phyloP scores from a whole-genome alignment of 202 grass and related monocot genomes.

The Schoenoplectus tabernaemontani region DNA sequence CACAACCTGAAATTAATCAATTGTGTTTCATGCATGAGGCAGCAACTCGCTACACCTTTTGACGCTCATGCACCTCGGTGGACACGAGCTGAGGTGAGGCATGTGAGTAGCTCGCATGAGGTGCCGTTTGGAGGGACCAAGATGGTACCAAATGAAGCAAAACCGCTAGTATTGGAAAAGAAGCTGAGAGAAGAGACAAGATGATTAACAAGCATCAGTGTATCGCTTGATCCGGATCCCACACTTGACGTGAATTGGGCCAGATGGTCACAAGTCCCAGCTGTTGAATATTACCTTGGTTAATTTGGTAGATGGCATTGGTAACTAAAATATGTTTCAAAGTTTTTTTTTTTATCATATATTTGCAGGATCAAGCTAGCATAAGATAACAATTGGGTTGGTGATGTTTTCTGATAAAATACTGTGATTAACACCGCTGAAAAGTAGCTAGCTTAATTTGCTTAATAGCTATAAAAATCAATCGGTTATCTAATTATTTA shows the following conservation, averaged over 20 bases:
- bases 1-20: too few species aligned
- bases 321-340: neutral
- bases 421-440: too few species aligned
- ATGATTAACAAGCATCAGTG: conserved; percentile 18
- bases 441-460: too few species aligned
- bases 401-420: too few species aligned
- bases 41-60: neutral
- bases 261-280: neutral
- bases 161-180: conserved; percentile 1
- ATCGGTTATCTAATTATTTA: too few species aligned
- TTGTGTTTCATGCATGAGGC: too few species aligned
- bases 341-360: neutral
- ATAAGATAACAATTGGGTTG: too few species aligned
- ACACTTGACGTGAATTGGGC: neutral
- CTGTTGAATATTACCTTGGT: neutral
- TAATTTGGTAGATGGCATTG: neutral
- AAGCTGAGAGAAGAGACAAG: conserved; percentile 20
- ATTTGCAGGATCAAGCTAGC: neutral
- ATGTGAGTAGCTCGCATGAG: conserved; percentile 11
- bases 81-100: neutral
- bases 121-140: conserved; percentile 8
- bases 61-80: too few species aligned
- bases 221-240: neutral
- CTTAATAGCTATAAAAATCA: too few species aligned
- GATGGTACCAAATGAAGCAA: conserved; percentile 5